Conservation (phyloP, 2,329 filamentous ascomycete genomes). For the Fusarium veterinarium region DNA sequence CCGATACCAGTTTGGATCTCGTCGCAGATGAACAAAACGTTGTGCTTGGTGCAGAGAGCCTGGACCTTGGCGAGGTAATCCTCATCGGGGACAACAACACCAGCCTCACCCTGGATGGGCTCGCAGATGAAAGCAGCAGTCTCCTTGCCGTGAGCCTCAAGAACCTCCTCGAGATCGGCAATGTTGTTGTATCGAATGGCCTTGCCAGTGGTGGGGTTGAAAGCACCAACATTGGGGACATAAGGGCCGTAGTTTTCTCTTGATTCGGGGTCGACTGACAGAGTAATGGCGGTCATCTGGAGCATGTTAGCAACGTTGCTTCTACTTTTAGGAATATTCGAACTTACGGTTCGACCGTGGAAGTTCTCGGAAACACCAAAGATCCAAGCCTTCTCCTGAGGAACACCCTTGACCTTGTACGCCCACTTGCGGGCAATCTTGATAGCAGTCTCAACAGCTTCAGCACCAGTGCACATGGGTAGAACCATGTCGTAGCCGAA, state of each 20-base stretch:
- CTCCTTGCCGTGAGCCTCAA: conserved; percentile 35
- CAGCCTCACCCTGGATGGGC: conserved; percentile 81
- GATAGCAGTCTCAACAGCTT: conserved; percentile 37
- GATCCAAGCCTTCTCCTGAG: conserved; percentile 36
- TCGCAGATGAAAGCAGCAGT: conserved; percentile 39
- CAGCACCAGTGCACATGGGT: conserved; percentile 39
- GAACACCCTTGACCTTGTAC: conserved; percentile 39
- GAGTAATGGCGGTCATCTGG: conserved; percentile 91
- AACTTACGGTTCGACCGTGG: conserved; percentile 71
- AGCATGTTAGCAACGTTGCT: not conserved
- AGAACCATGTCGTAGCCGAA: conserved; percentile 38
- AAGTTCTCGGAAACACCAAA: conserved; percentile 39
- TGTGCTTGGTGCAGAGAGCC: conserved; percentile 92
- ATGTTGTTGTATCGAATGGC: conserved; percentile 39
- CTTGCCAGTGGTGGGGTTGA: conserved; percentile 43
- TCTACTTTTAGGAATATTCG: not conserved
- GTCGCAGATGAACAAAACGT: conserved; percentile 95
- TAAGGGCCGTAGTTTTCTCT: conserved; percentile 98
- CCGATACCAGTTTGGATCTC: conserved; percentile 99
- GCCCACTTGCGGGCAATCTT: conserved; percentile 39
- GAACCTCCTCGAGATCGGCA: conserved; percentile 37
- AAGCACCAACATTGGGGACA: conserved; percentile 85
- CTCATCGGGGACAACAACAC: conserved; percentile 90
- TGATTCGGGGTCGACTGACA: conserved; percentile 95
- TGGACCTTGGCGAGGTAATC: conserved; percentile 82